phyloP scores from a whole-genome alignment of 371 early-diverging fungal genomes.

The Dinochytrium kinnereticum region DNA sequence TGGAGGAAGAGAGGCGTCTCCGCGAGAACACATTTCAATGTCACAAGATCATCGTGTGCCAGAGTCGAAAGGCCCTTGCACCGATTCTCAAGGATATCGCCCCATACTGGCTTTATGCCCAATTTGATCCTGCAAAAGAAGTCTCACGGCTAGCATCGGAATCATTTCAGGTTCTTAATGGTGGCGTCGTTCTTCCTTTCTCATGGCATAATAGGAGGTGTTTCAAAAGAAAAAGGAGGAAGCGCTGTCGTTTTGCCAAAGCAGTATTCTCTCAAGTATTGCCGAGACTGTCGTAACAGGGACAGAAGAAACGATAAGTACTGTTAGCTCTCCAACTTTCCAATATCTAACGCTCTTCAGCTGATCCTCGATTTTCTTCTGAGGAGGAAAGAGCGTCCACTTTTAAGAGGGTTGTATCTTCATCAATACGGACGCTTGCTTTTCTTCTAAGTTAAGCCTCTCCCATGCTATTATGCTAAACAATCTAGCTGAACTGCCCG shows the following conservation, averaged over 20 bases:
- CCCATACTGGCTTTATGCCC: conserved; percentile 51
- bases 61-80: conserved; percentile 47
- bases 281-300: conserved; percentile 25
- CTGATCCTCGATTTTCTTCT: conserved; percentile 52
- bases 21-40: conserved; percentile 41
- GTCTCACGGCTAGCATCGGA: conserved; percentile 43
- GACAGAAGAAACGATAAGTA: not conserved
- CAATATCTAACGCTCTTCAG: conserved; percentile 19
- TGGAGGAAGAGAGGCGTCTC: conserved; percentile 49
- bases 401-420: conserved; percentile 45
- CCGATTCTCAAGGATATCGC: conserved; percentile 52
- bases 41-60: conserved; percentile 40
- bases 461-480: not conserved
- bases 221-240: conserved; percentile 52
- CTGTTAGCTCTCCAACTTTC: not conserved
- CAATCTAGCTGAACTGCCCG: not conserved
- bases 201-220: conserved; percentile 47
- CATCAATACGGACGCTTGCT: conserved; percentile 38
- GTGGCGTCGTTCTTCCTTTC: not conserved
- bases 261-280: conserved; percentile 32
- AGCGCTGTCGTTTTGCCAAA: conserved; percentile 46
- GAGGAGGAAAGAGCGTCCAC: conserved; percentile 52
- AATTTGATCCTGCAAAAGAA: conserved; percentile 52
- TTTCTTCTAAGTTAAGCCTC: conserved; percentile 33
- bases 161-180: conserved; percentile 42